Conservation (phyloP, 2,329 filamentous ascomycete genomes). For the Botryosphaeria dothidea region DNA sequence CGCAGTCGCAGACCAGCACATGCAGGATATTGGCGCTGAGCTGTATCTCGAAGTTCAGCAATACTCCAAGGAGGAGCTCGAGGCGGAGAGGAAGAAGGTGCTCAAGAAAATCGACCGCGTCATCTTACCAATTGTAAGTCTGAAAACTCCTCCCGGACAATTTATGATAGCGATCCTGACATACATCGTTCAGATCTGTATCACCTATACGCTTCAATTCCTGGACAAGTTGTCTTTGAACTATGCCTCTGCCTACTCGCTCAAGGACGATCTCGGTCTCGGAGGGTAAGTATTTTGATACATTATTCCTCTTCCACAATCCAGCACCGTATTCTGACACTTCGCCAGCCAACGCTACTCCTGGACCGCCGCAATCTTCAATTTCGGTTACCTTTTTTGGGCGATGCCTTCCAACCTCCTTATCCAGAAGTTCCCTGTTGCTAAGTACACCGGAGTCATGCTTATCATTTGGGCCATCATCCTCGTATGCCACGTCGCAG, state of each 20-base stretch:
- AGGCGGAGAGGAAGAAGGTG: conserved; percentile 44
- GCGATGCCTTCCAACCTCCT: conserved; percentile 41
- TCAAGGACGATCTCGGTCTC: conserved; percentile 35
- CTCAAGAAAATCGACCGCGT: conserved; percentile 48
- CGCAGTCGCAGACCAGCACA: not conserved
- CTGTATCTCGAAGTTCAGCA: conserved; percentile 48
- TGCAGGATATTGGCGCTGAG: conserved; percentile 47
- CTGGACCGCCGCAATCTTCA: conserved; percentile 46
- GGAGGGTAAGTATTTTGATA: not conserved
- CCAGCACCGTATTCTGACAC: not conserved
- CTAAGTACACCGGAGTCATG: conserved; percentile 39
- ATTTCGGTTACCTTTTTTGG: conserved; percentile 48
- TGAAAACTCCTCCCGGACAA: not conserved
- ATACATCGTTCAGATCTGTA: conserved; percentile 31
- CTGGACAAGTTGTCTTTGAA: conserved; percentile 46
- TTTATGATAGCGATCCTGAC: no score
- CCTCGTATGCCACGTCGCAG: conserved; percentile 43
- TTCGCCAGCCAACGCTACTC: conserved; percentile 37
- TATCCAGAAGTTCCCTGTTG: conserved; percentile 38
- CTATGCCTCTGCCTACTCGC: conserved; percentile 41
- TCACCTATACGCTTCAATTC: conserved; percentile 51
- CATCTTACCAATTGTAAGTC: conserved; percentile 48
- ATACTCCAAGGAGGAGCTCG: conserved; percentile 46
- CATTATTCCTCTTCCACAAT: not conserved
- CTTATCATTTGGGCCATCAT: conserved; percentile 48